Evolutionary conservation across 73 alveolate genomes (phyloP), one percentile per base, ranked within the genome.

Genomic region (Blepharisma stoltei): DNA sequence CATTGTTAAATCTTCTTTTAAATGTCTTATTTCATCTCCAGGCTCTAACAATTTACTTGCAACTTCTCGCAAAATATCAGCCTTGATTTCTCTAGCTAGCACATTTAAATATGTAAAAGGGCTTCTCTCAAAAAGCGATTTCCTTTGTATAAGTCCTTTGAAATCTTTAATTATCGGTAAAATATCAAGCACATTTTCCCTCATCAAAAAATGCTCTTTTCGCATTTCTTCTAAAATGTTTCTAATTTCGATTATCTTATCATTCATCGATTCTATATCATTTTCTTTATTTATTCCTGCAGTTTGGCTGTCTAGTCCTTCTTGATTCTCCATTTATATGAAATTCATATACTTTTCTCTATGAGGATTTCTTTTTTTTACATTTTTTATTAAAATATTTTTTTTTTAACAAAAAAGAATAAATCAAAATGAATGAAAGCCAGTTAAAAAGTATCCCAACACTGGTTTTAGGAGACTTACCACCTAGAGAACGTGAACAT

Each of bases 391-490:
- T n/a, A n/a, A n/a, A n/a, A n/a, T n/a, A n/a, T n/a, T n/a, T n/a
- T n/a, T n/a, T n/a, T n/a, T n/a, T n/a, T n/a, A n/a, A n/a, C n/a
- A n/a, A n/a, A n/a, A n/a, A n/a, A n/a, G n/a, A n/a, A n/a, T n/a
- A 32, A 32, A 32, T 32, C 41, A 32, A 32, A 32, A 32, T 32
- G 41, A 32, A 32, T 32, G 73, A 60, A 60, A 38, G 23, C 11
- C 73, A 60, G 45, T 25, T 60, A 18, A 60, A 69, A 46, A 69
- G 27, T 5, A 69, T 69, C 27, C 79, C 79, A 69, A 69, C 79
- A 9, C 11, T 69, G 14, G 41, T 38, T 1, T 43, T 69, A 23
- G 38, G 65, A 38, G 79, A 69, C 25, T 43, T 69, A 2, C 79
- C 79, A n/a, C 41, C 9, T 14, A 8, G 32, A 11, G 65, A 44